Evolutionary conservation across 2,329 filamentous ascomycete species (phyloP).

Genomic region (Aspergillus versicolor): DNA sequence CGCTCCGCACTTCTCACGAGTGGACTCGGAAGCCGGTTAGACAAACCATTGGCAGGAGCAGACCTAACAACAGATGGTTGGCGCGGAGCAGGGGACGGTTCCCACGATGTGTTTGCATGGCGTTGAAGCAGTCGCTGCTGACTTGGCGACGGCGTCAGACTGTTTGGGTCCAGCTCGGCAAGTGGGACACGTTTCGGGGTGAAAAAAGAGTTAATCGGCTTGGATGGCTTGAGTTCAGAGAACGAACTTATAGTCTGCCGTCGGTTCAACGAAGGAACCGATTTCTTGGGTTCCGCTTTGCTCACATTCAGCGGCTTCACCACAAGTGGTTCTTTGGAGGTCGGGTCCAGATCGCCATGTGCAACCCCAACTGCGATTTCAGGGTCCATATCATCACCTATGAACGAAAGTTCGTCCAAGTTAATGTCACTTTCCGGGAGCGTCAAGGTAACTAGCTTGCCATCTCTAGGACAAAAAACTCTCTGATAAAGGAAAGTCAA

Average conservation of each 20-base stretch:
- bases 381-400: slow-evolving; percentile 71
- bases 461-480: slow-evolving; percentile 78
- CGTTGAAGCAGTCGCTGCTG: slow-evolving; percentile 58
- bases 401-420: slow-evolving; percentile 72
- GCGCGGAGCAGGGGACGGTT: slow-evolving; percentile 49
- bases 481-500: slow-evolving; percentile 91
- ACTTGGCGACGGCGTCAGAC: slow-evolving; percentile 64
- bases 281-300: slow-evolving; percentile 27
- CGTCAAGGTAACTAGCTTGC: slow-evolving; percentile 73
- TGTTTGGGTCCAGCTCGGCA: slow-evolving; percentile 67
- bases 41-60: slow-evolving; percentile 36
- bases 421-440: slow-evolving; percentile 63
- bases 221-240: slow-evolving; percentile 58
- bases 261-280: slow-evolving; percentile 35
- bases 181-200: slow-evolving; percentile 62
- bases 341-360: slow-evolving; percentile 79
- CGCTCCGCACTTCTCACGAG: slow-evolving; percentile 42
- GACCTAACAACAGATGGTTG: slow-evolving; percentile 35
- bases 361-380: slow-evolving; percentile 73
- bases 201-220: slow-evolving; percentile 65
- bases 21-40: slow-evolving; percentile 40
- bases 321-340: slow-evolving; percentile 69
- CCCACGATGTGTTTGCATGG: slow-evolving; percentile 56
- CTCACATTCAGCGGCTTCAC: slow-evolving; percentile 34
- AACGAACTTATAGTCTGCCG: slow-evolving; percentile 44